Conservation (phyloP, 1,284 basidiomycete genomes). For the Apiotrichum siamense region DNA sequence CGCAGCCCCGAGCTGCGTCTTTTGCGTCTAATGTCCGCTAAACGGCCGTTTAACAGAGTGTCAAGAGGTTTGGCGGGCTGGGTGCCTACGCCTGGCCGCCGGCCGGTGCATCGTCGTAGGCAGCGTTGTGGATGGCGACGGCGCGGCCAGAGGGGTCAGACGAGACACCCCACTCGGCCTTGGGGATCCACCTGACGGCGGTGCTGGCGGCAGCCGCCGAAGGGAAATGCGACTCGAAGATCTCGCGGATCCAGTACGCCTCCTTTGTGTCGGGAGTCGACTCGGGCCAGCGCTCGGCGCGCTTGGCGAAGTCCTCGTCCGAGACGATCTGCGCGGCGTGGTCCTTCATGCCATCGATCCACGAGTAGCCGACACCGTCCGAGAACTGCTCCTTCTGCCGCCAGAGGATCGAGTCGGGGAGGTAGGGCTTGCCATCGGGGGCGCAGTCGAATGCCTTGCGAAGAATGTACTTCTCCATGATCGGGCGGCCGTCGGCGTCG, state of each 20-base stretch:
- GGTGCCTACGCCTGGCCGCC: constrained; percentile 3
- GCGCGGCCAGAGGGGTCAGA: constrained; percentile 91
- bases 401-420: constrained; percentile 93
- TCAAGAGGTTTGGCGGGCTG: not conserved
- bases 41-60: not conserved
- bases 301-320: constrained; percentile 73
- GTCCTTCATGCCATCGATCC: constrained; percentile 98
- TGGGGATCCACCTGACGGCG: constrained; percentile 90
- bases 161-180: constrained; percentile 93
- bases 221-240: constrained; percentile 87
- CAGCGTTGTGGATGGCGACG: constrained; percentile 91
- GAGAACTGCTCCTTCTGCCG: constrained; percentile 99
- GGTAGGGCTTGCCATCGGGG: constrained; percentile 78
- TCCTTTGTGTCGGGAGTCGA: constrained; percentile 96
- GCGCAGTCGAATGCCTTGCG: constrained; percentile 93
- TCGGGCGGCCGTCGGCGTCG: constrained; percentile 78
- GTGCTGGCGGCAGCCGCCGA: constrained; percentile 79
- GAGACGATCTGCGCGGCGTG: constrained; percentile 70
- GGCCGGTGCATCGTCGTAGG: constrained; percentile 53
- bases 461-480: constrained; percentile 98
- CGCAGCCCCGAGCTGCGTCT: not conserved
- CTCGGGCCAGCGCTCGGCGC: constrained; percentile 68
- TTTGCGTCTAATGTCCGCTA: not conserved
- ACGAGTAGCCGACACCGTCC: constrained; percentile 98
- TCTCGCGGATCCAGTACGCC: constrained; percentile 88